phyloP scores from a whole-genome alignment of 257 asterid genomes.

The Capsicum pubescens region DNA sequence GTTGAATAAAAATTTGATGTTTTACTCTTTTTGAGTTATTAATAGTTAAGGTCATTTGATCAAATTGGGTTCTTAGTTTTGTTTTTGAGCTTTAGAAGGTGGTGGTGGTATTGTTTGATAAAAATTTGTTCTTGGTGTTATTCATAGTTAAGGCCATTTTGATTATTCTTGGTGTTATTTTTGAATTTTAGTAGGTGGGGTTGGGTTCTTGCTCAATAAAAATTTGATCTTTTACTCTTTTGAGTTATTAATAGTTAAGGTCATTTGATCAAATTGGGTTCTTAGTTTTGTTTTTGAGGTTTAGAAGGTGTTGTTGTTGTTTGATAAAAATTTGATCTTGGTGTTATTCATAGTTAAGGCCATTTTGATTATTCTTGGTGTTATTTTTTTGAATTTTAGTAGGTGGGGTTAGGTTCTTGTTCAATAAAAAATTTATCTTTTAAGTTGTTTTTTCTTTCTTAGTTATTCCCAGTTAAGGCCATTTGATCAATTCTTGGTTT shows the following conservation, averaged over 20 bases:
- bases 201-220: neutral
- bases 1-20: no score
- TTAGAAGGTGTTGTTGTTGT: neutral
- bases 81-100: neutral
- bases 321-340: neutral
- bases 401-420: neutral
- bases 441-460: no score
- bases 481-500: neutral
- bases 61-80: neutral
- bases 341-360: no score
- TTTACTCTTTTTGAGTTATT: neutral
- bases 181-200: neutral
- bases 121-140: neutral
- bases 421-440: neutral
- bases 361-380: neutral
- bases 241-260: neutral
- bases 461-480: no score
- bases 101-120: neutral
- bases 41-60: neutral
- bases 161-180: conserved; percentile 15
- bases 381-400: no score
- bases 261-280: neutral
- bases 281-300: neutral
- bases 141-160: neutral
- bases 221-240: neutral